Base-by-base conservation (phyloP, 1,139 yeast species). In the Candida albicans region DNA sequence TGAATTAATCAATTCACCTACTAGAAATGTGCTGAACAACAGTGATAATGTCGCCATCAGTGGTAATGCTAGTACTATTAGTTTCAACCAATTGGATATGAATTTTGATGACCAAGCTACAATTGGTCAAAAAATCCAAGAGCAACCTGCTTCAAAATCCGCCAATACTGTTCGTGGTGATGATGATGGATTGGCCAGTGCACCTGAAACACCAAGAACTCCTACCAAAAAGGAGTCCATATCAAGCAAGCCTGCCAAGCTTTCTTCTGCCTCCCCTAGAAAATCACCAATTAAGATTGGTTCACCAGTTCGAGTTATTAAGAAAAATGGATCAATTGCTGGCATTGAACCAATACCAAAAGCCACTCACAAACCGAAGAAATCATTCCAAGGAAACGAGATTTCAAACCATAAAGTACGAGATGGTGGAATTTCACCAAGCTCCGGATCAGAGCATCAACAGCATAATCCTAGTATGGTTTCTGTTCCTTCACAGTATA, bases 271-370 rank as follows among this genome's bases (percentile, higher is more conserved):
- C 3, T 44, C 51, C 9, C 47, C 53, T 25, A 58, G 52, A 36
- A 53, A 51, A 33, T 52, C 64, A 22, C 70, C 75, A 3, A 72
- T 73, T 36, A 72, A 73, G 50, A 69, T 72, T 43, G 67, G 68
- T 6, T 67, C 73, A 2, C 77, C 78, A 1, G 58, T 70, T 28
- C 63, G 62, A 45, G 51, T 70, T 34, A 61, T 68, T 12, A 68
- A 61, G 49, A 58, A 59, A 22, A 67, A 67, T n/a, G 52, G 59
- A 3, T 48, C 58, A 1, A 56, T 67, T n/a, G 63, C 67, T 2
- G 66, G 65, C 5, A 47, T 63, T 22, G 55, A 50, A 42, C 39
- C 42, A 26, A 48, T 54, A 5, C 41, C 48, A 2, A 47, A 41
- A 18, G 22, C 22, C 22, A 4, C 38, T 11, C 43, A 42, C 15